Evolutionary conservation across 106 monocot genomes (phyloP).

Genomic region (Dendrobium catenatum): DNA sequence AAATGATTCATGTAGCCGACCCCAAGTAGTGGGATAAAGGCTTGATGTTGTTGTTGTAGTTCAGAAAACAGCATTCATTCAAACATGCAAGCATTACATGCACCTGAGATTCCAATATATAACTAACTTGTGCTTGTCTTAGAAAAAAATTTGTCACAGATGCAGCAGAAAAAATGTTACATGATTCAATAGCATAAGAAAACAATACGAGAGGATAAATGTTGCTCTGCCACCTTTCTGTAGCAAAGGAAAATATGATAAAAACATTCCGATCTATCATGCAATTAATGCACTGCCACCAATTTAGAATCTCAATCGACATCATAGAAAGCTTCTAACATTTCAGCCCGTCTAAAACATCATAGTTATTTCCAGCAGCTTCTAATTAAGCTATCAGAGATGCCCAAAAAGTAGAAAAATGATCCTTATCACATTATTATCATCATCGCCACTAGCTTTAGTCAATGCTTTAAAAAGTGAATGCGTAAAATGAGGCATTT

Average conservation of each 20-base stretch:
- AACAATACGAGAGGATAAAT: not conserved
- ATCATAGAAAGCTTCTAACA: not conserved
- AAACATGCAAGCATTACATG: not conserved
- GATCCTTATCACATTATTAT: not conserved
- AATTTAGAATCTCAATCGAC: not conserved
- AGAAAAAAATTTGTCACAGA: not conserved
- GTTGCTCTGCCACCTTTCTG: not conserved
- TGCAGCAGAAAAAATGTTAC: not conserved
- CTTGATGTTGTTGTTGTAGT: too few species aligned
- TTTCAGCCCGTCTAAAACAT: not conserved
- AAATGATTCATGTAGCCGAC: too few species aligned
- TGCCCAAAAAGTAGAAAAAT: not conserved
- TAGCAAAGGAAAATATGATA: not conserved
- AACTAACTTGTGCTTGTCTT: not conserved
- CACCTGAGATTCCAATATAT: not conserved
- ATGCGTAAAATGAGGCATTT: too few species aligned
- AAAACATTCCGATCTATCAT: not conserved
- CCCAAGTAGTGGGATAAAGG: too few species aligned
- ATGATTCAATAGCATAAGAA: not conserved
- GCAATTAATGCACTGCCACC: not conserved
- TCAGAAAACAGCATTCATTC: not conserved
- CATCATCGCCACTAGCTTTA: not conserved
- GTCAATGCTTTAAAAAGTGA: too few species aligned
- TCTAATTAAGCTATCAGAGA: not conserved
- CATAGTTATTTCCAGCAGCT: not conserved